These are phyloP conservation scores for Apiospora aurea DNA, from an alignment of 2,329 filamentous ascomycete species.

Conservation along the genomic window DNA sequence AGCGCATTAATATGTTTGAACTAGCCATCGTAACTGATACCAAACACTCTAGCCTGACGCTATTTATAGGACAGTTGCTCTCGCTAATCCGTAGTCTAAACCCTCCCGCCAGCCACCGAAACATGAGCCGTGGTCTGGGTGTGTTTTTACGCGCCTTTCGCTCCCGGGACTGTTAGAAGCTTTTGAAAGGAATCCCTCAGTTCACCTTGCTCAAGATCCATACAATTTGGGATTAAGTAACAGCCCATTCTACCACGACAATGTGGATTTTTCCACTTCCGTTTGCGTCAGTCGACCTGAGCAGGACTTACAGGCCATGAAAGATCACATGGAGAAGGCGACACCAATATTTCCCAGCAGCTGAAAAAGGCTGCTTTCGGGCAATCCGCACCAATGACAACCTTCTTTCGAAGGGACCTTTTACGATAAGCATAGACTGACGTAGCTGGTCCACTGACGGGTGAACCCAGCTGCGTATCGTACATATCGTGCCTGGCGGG, in stretches of 20 bases:
- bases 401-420: too few species aligned
- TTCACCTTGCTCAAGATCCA: background rate
- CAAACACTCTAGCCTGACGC: background rate
- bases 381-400: too few species aligned
- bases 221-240: background rate
- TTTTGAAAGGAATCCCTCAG: background rate
- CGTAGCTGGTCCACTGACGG: too few species aligned
- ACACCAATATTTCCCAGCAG: too few species aligned
- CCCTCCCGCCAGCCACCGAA: background rate
- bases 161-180: background rate
- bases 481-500: too few species aligned
- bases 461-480: too few species aligned
- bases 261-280: too few species aligned
- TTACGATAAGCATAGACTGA: too few species aligned
- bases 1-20: background rate
- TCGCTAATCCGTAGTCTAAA: background rate
- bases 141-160: background rate
- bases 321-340: too few species aligned
- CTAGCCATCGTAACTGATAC: background rate
- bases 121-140: background rate
- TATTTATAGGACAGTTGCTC: background rate
- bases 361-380: too few species aligned
- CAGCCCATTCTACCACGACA: background rate
- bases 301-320: too few species aligned
- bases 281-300: too few species aligned